Conservation (phyloP, 1,284 basidiomycete genomes). For the Puccinia hordei region DNA sequence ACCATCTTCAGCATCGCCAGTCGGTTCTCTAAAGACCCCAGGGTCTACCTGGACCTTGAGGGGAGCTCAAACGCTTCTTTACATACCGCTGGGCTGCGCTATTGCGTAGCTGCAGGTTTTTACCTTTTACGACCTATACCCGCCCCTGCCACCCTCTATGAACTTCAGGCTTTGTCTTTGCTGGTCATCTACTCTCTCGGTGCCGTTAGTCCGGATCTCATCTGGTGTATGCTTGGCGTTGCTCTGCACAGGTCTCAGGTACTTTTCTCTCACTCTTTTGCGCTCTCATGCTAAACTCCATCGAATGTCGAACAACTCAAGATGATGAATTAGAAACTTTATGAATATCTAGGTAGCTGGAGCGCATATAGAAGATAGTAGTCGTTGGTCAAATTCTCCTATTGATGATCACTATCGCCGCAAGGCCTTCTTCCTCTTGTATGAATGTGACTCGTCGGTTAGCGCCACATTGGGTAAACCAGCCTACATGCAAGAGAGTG, state of each 20-base stretch:
- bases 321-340: too few species aligned
- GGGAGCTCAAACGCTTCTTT: not conserved
- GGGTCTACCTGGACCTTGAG: conserved; percentile 60
- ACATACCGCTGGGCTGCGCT: conserved; percentile 32
- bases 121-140: conserved; percentile 12
- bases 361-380: conserved; percentile 19
- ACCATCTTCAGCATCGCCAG: conserved; percentile 75
- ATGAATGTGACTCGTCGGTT: conserved; percentile 17
- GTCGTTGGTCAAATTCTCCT: conserved; percentile 1
- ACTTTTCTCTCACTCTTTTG: not conserved
- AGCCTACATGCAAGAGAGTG: conserved; percentile 38
- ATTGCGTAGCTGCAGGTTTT: not conserved
- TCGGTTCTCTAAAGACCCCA: conserved; percentile 68
- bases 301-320: not conserved
- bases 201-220: conserved; percentile 6
- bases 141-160: conserved; percentile 10
- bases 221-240: conserved; percentile 21
- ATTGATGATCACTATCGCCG: conserved; percentile 34
- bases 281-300: too few species aligned
- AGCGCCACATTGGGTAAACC: conserved; percentile 28
- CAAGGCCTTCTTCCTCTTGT: conserved; percentile 27
- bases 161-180: conserved; percentile 29
- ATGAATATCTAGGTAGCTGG: conserved; percentile 2
- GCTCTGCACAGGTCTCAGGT: conserved; percentile 35
- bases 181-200: conserved; percentile 19